Conservation (phyloP, 495 filamentous ascomycete genomes). For the Staphylotrichum tortipilum region DNA sequence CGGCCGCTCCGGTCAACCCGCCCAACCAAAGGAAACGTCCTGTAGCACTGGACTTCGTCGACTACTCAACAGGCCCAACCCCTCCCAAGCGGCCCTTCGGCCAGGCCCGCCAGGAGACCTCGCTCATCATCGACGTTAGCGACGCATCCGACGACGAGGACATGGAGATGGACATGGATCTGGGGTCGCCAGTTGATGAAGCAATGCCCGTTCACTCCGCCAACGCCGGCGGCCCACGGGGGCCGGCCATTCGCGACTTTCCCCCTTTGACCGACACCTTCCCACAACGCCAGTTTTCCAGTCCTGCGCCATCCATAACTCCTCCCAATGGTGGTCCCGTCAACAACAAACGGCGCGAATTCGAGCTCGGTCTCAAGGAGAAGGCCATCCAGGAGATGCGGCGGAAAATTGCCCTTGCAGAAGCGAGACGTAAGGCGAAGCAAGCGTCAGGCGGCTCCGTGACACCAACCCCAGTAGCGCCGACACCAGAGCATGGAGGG, state of each 20-base stretch:
- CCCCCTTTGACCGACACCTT: conserved; percentile 36
- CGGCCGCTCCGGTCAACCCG: conserved; percentile 1
- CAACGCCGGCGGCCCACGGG: conserved; percentile 20
- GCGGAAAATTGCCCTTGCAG: conserved; percentile 66
- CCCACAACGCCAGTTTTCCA: conserved; percentile 30
- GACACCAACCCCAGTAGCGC: conserved; percentile 21
- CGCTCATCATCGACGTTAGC: conserved; percentile 71
- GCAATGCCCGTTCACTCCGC: conserved; percentile 17
- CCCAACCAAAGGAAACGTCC: conserved; percentile 58
- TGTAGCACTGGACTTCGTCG: conserved; percentile 75
- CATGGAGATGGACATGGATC: conserved; percentile 45
- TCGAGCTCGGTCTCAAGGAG: conserved; percentile 56
- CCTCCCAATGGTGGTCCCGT: conserved; percentile 23
- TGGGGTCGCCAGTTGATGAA: conserved; percentile 38
- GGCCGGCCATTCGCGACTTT: conserved; percentile 33
- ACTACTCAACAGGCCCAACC: conserved; percentile 36
- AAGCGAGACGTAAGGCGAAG: conserved; percentile 50
- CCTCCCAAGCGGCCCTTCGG: conserved; percentile 58
- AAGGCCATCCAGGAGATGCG: conserved; percentile 66
- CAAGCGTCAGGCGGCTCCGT: conserved; percentile 15
- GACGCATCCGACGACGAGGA: conserved; percentile 40
- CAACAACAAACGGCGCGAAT: conserved; percentile 22
- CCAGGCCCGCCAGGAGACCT: conserved; percentile 39
- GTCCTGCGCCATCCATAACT: conserved; percentile 31
- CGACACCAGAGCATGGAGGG: conserved; percentile 28